Conservation (phyloP, 2,329 filamentous ascomycete species). For the Talaromyces sp. region DNA sequence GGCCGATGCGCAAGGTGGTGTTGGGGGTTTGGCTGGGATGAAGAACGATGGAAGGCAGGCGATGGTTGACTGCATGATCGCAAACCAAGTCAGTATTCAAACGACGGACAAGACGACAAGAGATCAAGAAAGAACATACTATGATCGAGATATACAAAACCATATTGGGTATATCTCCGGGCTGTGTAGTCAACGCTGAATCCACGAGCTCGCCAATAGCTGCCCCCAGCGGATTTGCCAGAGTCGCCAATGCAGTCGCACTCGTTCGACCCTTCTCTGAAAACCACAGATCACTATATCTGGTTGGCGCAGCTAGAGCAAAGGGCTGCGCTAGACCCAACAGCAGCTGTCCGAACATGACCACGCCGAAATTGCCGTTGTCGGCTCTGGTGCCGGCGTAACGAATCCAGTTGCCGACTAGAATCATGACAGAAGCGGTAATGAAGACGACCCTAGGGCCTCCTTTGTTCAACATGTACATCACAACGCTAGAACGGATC, state of each 20-base stretch:
- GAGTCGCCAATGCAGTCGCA: constrained; percentile 77
- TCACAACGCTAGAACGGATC: constrained; percentile 48
- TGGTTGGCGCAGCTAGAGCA: constrained; percentile 80
- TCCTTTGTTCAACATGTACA: constrained; percentile 71
- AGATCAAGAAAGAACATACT: constrained; percentile 47
- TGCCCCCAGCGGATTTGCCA: constrained; percentile 87
- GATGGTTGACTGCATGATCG: constrained; percentile 53
- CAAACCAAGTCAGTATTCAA: background rate
- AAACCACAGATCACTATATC: constrained; percentile 95
- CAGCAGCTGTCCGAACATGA: constrained; percentile 89
- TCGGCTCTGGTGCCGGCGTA: constrained; percentile 64
- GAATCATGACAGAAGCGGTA: constrained; percentile 65
- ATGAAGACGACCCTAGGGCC: constrained; percentile 78
- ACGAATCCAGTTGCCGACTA: constrained; percentile 87
- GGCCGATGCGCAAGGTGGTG: constrained; percentile 68
- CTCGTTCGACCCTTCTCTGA: constrained; percentile 76
- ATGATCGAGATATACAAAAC: constrained; percentile 83
- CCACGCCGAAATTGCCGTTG: constrained; percentile 66
- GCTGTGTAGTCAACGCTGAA: constrained; percentile 66
- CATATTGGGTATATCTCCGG: constrained; percentile 70
- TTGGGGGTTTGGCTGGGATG: constrained; percentile 71
- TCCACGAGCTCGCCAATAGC: constrained; percentile 84
- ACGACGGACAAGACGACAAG: background rate
- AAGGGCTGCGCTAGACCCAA: constrained; percentile 90
- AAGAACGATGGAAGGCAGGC: constrained; percentile 75